Evolutionary conservation across 179 eudicot species (phyloP).

Genomic region (Camellia oleifera): DNA sequence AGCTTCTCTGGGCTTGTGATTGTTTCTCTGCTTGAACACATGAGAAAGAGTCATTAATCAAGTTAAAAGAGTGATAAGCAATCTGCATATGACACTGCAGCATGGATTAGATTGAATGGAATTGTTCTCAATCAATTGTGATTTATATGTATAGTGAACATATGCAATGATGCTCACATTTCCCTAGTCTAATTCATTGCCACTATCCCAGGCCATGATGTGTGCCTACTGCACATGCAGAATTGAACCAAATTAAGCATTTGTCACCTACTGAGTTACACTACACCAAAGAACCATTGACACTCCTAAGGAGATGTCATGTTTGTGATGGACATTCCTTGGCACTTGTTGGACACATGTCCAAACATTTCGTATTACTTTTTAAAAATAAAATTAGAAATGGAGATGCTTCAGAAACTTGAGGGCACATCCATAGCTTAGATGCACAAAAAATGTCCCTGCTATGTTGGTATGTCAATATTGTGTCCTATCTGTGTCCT

Average conservation of each 20-base stretch:
- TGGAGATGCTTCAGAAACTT: no score
- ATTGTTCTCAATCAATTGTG: neutral
- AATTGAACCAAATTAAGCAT: neutral
- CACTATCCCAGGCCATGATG: neutral
- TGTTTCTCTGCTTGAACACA: conserved; percentile 40
- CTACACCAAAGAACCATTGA: no score
- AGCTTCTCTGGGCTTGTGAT: conserved; percentile 42
- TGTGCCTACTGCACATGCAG: neutral
- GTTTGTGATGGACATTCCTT: no score
- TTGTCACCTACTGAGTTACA: neutral
- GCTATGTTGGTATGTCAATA: no score
- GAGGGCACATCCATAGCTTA: no score
- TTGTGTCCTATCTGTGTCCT: no score
- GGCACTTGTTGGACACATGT: no score
- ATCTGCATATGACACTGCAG: neutral
- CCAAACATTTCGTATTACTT: no score
- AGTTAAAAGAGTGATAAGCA: neutral
- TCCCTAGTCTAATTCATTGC: neutral
- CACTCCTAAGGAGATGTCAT: no score
- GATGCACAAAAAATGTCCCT: no score
- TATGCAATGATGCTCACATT: neutral
- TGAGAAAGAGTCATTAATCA: neutral
- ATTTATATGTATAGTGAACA: neutral
- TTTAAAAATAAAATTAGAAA: no score
- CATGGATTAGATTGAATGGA: neutral